phyloP scores from a whole-genome alignment of 106 monocot species.

The Ottelia alismoides region DNA sequence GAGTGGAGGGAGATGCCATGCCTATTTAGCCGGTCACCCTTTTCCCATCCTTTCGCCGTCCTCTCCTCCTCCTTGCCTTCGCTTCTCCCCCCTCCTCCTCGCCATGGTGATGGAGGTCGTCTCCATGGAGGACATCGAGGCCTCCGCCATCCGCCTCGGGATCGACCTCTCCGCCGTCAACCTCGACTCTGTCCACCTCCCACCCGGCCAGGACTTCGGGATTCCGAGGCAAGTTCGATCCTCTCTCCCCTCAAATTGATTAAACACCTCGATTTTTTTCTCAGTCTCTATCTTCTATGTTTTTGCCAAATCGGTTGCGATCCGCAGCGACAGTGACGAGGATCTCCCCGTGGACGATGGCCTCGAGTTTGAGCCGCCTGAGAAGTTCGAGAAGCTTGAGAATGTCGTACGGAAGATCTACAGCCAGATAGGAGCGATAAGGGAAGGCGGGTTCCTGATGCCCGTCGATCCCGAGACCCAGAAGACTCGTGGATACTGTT shows the following conservation, averaged over 20 bases:
- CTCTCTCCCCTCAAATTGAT: not conserved
- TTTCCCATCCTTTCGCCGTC: not conserved
- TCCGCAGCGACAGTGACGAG: slow-evolving; percentile 56
- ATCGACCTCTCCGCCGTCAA: slow-evolving; percentile 38
- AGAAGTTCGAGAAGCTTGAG: slow-evolving; percentile 87
- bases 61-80: too few species aligned
- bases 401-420: slow-evolving; percentile 70
- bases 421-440: slow-evolving; percentile 54
- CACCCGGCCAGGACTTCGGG: slow-evolving; percentile 36
- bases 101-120: slow-evolving; percentile 23
- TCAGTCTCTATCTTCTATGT: not conserved
- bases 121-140: slow-evolving; percentile 29
- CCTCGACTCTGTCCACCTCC: slow-evolving; percentile 32
- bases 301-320: slow-evolving; percentile 8
- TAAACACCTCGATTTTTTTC: not conserved
- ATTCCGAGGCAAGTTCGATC: slow-evolving; percentile 22
- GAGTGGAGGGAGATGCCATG: too few species aligned
- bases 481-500: slow-evolving; percentile 77
- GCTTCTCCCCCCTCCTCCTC: too few species aligned
- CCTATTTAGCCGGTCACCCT: too few species aligned
- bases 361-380: slow-evolving; percentile 53
- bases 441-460: slow-evolving; percentile 75
- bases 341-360: slow-evolving; percentile 33
- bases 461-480: slow-evolving; percentile 53
- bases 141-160: slow-evolving; percentile 13